Conservation (phyloP, 345 rosid genomes). For the Citrus reticulata region DNA sequence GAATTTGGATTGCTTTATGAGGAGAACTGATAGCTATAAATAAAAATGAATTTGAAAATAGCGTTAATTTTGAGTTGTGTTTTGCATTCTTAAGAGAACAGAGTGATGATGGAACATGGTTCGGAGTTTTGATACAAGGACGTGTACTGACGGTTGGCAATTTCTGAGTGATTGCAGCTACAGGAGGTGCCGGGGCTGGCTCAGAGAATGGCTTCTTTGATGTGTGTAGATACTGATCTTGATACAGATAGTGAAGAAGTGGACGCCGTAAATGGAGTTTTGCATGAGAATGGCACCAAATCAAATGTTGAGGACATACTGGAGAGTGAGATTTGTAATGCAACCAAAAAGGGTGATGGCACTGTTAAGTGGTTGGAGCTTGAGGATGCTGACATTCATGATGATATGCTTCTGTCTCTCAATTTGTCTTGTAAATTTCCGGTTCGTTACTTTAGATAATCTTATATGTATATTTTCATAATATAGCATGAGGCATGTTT, state of each 20-base stretch:
- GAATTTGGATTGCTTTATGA: not conserved
- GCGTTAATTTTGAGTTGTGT: not conserved
- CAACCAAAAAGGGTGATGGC: constrained; percentile 46
- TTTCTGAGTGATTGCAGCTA: constrained; percentile 49
- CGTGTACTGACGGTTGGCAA: not conserved
- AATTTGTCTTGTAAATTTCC: constrained; percentile 56
- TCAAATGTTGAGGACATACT: constrained; percentile 42
- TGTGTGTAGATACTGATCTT: constrained; percentile 66
- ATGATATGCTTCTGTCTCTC: constrained; percentile 52
- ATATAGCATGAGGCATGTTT: not conserved
- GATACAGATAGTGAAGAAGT: constrained; percentile 33
- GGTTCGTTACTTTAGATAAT: constrained; percentile 27
- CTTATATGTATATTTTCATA: not conserved
- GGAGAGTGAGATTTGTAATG: constrained; percentile 44
- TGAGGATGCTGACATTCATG: constrained; percentile 66
- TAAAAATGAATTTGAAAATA: not conserved
- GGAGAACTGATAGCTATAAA: too few species aligned
- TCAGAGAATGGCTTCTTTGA: constrained; percentile 84
- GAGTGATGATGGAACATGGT: not conserved
- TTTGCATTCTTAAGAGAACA: not conserved
- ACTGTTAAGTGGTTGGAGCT: constrained; percentile 81
- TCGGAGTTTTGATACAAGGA: too few species aligned
- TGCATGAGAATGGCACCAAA: constrained; percentile 18
- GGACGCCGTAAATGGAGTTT: constrained; percentile 21
- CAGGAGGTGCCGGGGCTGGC: constrained; percentile 85